Base-by-base conservation (phyloP, 768 basidiomycete species). In the Calocybe indica region DNA sequence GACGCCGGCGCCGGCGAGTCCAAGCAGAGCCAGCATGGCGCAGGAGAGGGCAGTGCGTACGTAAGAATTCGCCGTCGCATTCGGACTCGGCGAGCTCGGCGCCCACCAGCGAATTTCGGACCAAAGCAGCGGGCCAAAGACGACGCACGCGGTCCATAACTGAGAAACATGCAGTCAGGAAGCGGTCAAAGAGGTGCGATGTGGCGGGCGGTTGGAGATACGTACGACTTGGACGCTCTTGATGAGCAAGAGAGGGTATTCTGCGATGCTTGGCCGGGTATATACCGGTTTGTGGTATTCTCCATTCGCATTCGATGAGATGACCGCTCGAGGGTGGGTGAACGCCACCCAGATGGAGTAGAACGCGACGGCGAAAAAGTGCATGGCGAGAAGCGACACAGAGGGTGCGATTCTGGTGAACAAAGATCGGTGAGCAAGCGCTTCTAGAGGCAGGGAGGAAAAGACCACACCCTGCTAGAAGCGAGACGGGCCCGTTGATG, bases 361-460 rank as follows among this genome's bases (percentile, higher is more conserved):
- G 54, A 99, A 78, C 0, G 96, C 96, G 54, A 99, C 96, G 28
- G 78, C 70, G 74, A 95, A 99, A 70, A 99, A 99, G 71, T 98
- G 96, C 59, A 79, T 80, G 54, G 85, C 80, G 13, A 99, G 81
- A 39, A 92, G 70, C 8, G 79, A 52, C 0, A 93, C 91, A n/a
- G 87, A 85, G 5, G 89, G 85, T 1, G 79, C 73, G 50, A 95
- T 78, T 9, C 93, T 95, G 59, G 7, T 11, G 14, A 34, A 46
- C 32, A 39, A 31, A 6, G 12, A 41, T 22, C 49, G 43, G 51
- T 38, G 41, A 13, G 31, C n/a, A 8, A 37, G 14, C 12, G 10
- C 15, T 13, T 12, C 10, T 14, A 7, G 32, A 31, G 29, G 5
- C 37, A 31, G 3, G 31, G 30, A 12, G 22, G 44, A n/a, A 50